Percentiles rank a stretch among this genome's conserved stretches.
phyloP scores from a whole-genome alignment of 441 rosid species.

The Lepidium campestre region DNA sequence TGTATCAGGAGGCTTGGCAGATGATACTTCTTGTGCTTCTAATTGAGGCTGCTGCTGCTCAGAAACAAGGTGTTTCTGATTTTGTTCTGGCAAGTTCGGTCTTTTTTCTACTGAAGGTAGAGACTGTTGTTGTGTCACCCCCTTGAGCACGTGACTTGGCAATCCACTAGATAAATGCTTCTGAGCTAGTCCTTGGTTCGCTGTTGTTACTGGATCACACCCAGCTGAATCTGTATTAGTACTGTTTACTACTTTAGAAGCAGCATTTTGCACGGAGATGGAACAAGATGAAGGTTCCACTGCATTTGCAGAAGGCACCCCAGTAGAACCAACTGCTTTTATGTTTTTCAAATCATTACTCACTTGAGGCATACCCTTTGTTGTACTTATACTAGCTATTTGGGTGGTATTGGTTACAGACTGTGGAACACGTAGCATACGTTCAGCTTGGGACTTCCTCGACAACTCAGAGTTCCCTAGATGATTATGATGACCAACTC shows the following conservation, averaged over 20 bases:
- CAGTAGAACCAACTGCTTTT: slow-evolving; percentile 38
- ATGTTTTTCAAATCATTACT: slow-evolving; percentile 43
- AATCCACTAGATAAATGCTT: slow-evolving; percentile 57
- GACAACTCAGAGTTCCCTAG: slow-evolving; percentile 44
- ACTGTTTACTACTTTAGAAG: slow-evolving; percentile 40
- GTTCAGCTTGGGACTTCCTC: slow-evolving; percentile 57
- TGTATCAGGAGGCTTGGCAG: slow-evolving; percentile 54
- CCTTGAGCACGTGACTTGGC: slow-evolving; percentile 36
- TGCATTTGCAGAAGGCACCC: slow-evolving; percentile 45
- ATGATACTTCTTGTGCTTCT: slow-evolving; percentile 57
- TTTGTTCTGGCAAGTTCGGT: slow-evolving; percentile 51
- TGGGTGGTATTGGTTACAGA: slow-evolving; percentile 37
- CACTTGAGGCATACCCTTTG: slow-evolving; percentile 38
- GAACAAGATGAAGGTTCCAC: slow-evolving; percentile 44
- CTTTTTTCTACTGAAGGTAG: slow-evolving; percentile 45
- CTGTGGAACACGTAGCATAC: slow-evolving; percentile 42
- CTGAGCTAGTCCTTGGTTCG: slow-evolving; percentile 52
- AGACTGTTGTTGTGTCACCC: slow-evolving; percentile 48
- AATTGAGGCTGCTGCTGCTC: slow-evolving; percentile 42
- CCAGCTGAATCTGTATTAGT: slow-evolving; percentile 41
- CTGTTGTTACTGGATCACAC: slow-evolving; percentile 46
- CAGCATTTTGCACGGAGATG: slow-evolving; percentile 35
- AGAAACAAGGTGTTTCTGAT: slow-evolving; percentile 52
- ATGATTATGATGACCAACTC: slow-evolving; percentile 59
- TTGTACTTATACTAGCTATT: slow-evolving; percentile 29